Percentiles rank a stretch among this genome's conserved stretches.
phyloP scores from a whole-genome alignment of 495 filamentous ascomycete species.

The Delitschia confertaspora region DNA sequence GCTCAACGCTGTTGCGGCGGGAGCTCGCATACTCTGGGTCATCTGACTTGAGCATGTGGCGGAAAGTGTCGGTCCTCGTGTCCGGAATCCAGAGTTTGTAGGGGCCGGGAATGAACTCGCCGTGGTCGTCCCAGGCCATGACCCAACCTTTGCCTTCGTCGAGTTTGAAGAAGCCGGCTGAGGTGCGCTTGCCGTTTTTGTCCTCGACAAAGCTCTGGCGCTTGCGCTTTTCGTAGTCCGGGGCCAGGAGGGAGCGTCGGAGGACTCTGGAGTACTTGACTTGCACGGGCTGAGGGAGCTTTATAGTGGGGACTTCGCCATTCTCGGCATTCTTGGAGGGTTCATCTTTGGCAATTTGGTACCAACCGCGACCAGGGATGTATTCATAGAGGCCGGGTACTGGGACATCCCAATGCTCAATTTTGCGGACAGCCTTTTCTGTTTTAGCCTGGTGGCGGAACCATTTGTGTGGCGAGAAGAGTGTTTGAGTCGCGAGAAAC shows the following conservation, averaged over 20 bases:
- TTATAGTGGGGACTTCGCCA: not conserved
- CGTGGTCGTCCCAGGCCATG: slow-evolving; percentile 25
- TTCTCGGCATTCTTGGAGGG: not conserved
- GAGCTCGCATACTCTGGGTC: slow-evolving; percentile 24
- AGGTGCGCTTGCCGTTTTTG: not conserved
- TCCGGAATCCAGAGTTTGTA: slow-evolving; percentile 29
- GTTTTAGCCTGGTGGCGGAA: slow-evolving; percentile 12
- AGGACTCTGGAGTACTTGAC: slow-evolving; percentile 29
- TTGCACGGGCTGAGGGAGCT: slow-evolving; percentile 14
- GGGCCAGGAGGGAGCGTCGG: slow-evolving; percentile 22
- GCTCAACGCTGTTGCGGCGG: slow-evolving; percentile 10
- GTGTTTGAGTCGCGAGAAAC: slow-evolving; percentile 25
- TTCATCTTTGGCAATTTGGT: slow-evolving; percentile 24
- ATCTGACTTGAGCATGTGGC: slow-evolving; percentile 28
- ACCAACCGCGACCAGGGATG: slow-evolving; percentile 32
- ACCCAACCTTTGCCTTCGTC: slow-evolving; percentile 31
- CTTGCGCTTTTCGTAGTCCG: slow-evolving; percentile 30
- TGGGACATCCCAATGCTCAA: slow-evolving; percentile 30
- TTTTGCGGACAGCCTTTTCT: slow-evolving; percentile 19
- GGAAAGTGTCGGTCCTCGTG: slow-evolving; percentile 11
- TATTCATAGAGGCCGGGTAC: slow-evolving; percentile 29
- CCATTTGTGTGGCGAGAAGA: slow-evolving; percentile 30
- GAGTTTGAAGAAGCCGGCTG: slow-evolving; percentile 27
- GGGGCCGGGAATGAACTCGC: slow-evolving; percentile 29
- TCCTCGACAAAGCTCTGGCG: slow-evolving; percentile 12